Base-by-base conservation (phyloP, 106 monocot genomes). In the Allium cepa region DNA sequence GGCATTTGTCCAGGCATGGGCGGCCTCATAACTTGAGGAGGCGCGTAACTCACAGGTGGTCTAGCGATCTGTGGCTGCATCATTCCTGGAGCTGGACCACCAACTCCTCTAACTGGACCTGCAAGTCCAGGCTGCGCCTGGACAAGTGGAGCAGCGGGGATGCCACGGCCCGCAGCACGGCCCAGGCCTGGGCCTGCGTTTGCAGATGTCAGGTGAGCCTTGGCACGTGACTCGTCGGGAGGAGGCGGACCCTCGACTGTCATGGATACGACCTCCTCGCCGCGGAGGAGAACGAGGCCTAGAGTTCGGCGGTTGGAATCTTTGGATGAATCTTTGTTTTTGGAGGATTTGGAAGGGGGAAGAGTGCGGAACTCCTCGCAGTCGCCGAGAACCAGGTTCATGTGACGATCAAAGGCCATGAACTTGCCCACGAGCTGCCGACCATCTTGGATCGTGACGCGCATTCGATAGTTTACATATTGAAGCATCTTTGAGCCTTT, bases 331-430 rank as follows among this genome's bases (percentile, higher is more conserved):
- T 52, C 52, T 13, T 52, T 11, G 56, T 26, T 58, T 10, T 56
- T 5, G 14, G 59, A 27, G 0, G 58, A 50, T 62, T 94, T 88
- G 9, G 73, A 46, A 0, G 92, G 96, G 0, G 96, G 96, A 2
- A 97, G 92, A 69, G 72, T 83, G 59, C 96, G 88, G 71, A 97
- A 92, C 88, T 97, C 92, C 80, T 97, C 96, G 72, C 96, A 97
- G 79, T 97, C 96, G 64, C 96, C 96, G 72, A 97, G 86, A 76
- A 97, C 96, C 63, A 97, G 91, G 82, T 97, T 97, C 88, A 97
- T 92, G 82, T 97, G 96, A 57, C 96, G 88, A 66, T 97, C 96
- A 82, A 97, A 97, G 66, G 96, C 96, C 88, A 92, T 97, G 92
- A 92, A 97, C 88, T 92, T 92, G 10, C 96, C 92, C 6, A 97